These are phyloP conservation scores for Polyplosphaeria fusca DNA, from an alignment of 495 filamentous ascomycete genomes.

Conservation along the genomic window DNA sequence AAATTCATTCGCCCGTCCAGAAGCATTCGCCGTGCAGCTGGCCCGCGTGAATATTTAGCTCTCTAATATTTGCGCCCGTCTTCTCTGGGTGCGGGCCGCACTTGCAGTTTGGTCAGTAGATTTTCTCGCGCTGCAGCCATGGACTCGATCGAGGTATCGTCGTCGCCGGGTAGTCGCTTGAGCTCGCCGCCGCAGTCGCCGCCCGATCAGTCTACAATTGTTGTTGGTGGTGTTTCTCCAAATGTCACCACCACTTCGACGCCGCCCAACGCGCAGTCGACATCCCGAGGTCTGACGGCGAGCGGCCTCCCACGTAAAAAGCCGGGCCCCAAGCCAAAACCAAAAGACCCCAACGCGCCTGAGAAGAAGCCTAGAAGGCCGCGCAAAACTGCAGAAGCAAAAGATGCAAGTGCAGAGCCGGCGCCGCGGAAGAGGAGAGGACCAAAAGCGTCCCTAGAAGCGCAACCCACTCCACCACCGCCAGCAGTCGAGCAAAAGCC, in stretches of 20 bases:
- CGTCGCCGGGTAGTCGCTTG: constrained; percentile 28
- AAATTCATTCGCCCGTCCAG: background rate
- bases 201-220: constrained; percentile 32
- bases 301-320: constrained; percentile 27
- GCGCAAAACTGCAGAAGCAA: constrained; percentile 54
- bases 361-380: constrained; percentile 45
- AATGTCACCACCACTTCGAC: background rate
- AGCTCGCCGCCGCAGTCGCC: constrained; percentile 33
- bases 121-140: constrained; percentile 15
- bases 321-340: constrained; percentile 33
- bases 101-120: no score
- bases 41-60: background rate
- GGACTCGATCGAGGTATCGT: constrained; percentile 23
- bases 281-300: constrained; percentile 13
- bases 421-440: constrained; percentile 50
- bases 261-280: constrained; percentile 5
- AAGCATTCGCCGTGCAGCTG: background rate
- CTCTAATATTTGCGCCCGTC: background rate
- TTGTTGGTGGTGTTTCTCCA: constrained; percentile 19
- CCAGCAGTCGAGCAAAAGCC: constrained; percentile 13
- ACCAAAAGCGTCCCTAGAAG: constrained; percentile 17
- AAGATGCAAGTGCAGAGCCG: constrained; percentile 55
- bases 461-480: constrained; percentile 11
- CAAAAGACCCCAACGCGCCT: constrained; percentile 26
- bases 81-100: background rate